Percentiles rank a stretch among this genome's conserved stretches.
These are phyloP conservation scores for Colletotrichum sp. DNA, from an alignment of 2,329 filamentous ascomycete species.

Conservation along the genomic window DNA sequence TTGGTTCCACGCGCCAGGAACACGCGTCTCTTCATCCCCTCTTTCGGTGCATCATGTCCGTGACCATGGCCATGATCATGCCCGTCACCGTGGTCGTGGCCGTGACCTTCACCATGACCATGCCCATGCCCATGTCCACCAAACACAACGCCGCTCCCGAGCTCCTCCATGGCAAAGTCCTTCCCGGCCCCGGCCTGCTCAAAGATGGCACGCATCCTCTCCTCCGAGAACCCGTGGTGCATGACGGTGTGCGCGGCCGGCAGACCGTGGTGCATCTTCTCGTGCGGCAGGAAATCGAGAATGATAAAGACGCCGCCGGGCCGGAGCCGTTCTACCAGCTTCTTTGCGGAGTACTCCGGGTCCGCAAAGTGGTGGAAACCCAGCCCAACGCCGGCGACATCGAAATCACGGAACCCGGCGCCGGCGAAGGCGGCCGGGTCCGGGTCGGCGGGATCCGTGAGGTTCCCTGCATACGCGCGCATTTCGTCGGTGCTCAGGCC, in stretches of 20 bases:
- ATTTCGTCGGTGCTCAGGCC: conserved; percentile 58
- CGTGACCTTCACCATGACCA: conserved; percentile 6
- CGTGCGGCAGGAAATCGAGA: conserved; percentile 69
- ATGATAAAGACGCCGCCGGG: conserved; percentile 72
- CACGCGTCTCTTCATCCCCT: conserved; percentile 46
- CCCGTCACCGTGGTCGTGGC: conserved; percentile 29
- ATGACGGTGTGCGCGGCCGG: conserved; percentile 56
- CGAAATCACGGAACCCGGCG: conserved; percentile 71
- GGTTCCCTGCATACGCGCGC: conserved; percentile 62
- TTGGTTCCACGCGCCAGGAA: conserved; percentile 31
- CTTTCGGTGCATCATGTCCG: conserved; percentile 33
- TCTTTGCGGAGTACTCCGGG: conserved; percentile 61
- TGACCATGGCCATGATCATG: conserved; percentile 19
- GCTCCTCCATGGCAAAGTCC: conserved; percentile 61
- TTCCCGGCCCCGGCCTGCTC: conserved; percentile 62
- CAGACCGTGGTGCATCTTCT: conserved; percentile 25
- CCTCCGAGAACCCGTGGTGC: conserved; percentile 69
- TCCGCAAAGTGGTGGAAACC: conserved; percentile 74
- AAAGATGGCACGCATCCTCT: conserved; percentile 65
- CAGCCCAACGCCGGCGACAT: conserved; percentile 67
- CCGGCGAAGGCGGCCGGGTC: conserved; percentile 62
- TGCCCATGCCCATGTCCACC: conserved; percentile 15
- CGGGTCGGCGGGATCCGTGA: conserved; percentile 50
- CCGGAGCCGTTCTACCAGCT: conserved; percentile 66
- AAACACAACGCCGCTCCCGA: conserved; percentile 57